These are phyloP conservation scores for Cardamine resedifolia DNA, from an alignment of 345 rosid genomes.

Conservation along the genomic window DNA sequence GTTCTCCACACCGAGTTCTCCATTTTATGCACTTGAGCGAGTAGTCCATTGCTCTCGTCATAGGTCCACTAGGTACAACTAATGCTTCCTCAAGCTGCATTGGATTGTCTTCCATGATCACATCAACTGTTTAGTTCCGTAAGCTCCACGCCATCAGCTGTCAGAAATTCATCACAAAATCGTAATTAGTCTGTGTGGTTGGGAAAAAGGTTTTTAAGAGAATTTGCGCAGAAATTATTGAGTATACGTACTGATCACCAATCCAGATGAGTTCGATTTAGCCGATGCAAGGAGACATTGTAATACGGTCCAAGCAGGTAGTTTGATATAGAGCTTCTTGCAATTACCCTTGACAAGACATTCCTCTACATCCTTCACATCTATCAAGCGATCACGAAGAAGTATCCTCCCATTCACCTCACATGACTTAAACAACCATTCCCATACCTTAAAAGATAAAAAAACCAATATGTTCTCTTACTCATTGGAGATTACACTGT, in stretches of 20 bases:
- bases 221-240: neutral
- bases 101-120: no score
- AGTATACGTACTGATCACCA: conserved; percentile 60
- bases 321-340: conserved; percentile 55
- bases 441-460: conserved; percentile 64
- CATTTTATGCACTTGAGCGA: no score
- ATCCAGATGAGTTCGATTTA: conserved; percentile 59
- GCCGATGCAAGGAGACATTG: conserved; percentile 73
- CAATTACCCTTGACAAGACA: conserved; percentile 58
- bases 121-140: conserved; percentile 53
- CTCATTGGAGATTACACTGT: neutral
- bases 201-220: neutral
- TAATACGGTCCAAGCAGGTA: conserved; percentile 73
- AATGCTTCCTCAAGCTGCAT: no score
- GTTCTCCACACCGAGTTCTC: no score
- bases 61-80: no score
- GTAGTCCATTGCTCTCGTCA: no score
- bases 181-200: neutral
- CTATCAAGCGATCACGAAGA: conserved; percentile 57
- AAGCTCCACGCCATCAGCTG: conserved; percentile 68
- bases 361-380: conserved; percentile 63
- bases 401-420: conserved; percentile 75
- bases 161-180: neutral
- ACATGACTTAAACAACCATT: conserved; percentile 83
- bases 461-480: neutral